Percentiles rank a stretch among this genome's conserved stretches.
Conservation (phyloP, 2,329 filamentous ascomycete genomes). For the Bipolaris victoriae region DNA sequence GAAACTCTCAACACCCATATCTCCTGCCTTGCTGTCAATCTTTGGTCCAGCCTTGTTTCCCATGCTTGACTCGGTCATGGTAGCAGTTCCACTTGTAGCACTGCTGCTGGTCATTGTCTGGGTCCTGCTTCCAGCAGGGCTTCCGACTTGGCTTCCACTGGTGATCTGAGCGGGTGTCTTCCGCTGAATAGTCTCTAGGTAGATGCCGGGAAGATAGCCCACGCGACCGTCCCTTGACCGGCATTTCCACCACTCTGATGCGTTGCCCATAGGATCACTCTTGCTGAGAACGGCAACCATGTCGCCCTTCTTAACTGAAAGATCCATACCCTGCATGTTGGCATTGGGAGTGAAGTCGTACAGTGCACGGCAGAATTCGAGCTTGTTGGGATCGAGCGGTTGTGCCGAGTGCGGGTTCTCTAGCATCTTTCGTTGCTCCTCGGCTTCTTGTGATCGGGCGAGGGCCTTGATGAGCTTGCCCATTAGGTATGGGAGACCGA, state of each 20-base stretch:
- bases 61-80: conserved; percentile 47
- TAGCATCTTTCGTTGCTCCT: conserved; percentile 68
- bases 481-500: conserved; percentile 96
- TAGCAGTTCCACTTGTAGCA: conserved; percentile 49
- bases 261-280: conserved; percentile 86
- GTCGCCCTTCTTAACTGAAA: conserved; percentile 92
- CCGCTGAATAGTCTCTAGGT: conserved; percentile 77
- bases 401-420: conserved; percentile 55
- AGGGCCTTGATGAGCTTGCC: conserved; percentile 89
- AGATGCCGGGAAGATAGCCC: conserved; percentile 90
- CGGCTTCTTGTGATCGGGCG: conserved; percentile 82
- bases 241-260: conserved; percentile 97
- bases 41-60: conserved; percentile 51
- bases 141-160: conserved; percentile 50
- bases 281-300: conserved; percentile 93
- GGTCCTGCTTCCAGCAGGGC: conserved; percentile 56
- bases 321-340: conserved; percentile 74
- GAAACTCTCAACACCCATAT: conserved; percentile 72
- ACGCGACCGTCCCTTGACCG: conserved; percentile 86
- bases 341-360: conserved; percentile 91
- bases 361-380: conserved; percentile 93
- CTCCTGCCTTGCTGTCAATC: conserved; percentile 65
- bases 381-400: conserved; percentile 81
- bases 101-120: conserved; percentile 61
- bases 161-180: conserved; percentile 56